A percentile compares a stretch with the other conserved stretches of the same genome.
Conservation (phyloP, 345 rosid genomes). For the Salix caprea region DNA sequence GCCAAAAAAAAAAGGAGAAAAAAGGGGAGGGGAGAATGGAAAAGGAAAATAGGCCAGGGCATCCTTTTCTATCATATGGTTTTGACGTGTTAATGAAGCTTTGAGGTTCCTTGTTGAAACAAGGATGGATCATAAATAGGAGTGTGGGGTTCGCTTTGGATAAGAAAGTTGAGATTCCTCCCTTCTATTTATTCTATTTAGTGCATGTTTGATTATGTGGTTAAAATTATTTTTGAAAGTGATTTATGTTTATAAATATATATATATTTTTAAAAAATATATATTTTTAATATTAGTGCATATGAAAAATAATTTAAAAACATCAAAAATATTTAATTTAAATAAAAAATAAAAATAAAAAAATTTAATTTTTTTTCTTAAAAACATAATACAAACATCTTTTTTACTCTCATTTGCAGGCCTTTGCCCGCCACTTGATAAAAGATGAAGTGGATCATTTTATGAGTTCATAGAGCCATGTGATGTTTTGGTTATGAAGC, state of each 20-base stretch:
- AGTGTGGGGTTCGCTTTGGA: not conserved
- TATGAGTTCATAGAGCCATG: not conserved
- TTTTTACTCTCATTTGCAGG: not conserved
- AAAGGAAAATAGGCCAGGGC: not conserved
- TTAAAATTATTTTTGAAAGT: too few relatives aligned
- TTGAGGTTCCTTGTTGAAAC: not conserved
- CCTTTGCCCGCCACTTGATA: not conserved
- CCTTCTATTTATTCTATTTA: not conserved
- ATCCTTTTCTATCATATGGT: not conserved
- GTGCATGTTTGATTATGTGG: fast-evolving
- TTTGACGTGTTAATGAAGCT: not conserved
- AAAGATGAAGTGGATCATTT: not conserved
- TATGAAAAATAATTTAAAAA: too few relatives aligned
- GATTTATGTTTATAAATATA: too few relatives aligned
- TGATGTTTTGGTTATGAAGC: not conserved
- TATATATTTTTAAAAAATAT: too few relatives aligned
- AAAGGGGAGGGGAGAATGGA: too few relatives aligned
- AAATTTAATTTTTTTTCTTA: too few relatives aligned
- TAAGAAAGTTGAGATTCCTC: not conserved
- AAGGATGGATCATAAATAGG: not conserved
- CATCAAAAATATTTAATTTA: too few relatives aligned
- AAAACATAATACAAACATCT: too few relatives aligned
- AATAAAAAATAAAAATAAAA: too few relatives aligned
- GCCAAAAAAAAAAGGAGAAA: not conserved
- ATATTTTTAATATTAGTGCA: too few relatives aligned